phyloP scores from a whole-genome alignment of 352 stramenopile species.

The Phytophthora sansomeana region DNA sequence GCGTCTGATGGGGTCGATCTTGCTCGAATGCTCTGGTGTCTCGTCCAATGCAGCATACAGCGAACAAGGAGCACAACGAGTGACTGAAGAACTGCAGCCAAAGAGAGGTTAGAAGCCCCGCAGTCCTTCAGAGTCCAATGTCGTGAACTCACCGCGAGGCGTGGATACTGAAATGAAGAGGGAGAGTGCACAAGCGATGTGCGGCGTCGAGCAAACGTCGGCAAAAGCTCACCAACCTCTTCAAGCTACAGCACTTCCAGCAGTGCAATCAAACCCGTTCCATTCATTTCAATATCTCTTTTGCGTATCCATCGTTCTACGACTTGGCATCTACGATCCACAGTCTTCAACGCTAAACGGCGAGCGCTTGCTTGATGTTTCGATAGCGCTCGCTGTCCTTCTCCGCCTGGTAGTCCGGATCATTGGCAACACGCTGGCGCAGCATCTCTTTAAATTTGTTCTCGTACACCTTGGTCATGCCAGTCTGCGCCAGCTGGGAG shows the following conservation, averaged over 20 bases:
- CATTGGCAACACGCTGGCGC: constrained; percentile 53
- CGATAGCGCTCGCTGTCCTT: constrained; percentile 55
- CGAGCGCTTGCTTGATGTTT: constrained; percentile 66
- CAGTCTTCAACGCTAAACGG: constrained; percentile 33
- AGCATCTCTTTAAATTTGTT: constrained; percentile 73
- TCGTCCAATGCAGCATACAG: not conserved
- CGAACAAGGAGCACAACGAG: too few relatives aligned
- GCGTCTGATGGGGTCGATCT: not conserved
- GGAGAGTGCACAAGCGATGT: constrained; percentile 1
- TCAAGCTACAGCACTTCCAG: not conserved
- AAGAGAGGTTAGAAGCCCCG: not conserved
- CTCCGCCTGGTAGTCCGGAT: constrained; percentile 61
- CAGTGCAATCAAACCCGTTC: constrained; percentile 3
- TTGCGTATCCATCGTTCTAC: constrained; percentile 1
- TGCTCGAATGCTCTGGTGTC: not conserved
- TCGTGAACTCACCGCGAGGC: not conserved
- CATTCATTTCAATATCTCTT: constrained; percentile 2
- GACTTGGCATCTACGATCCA: not conserved
- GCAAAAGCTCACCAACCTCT: not conserved
- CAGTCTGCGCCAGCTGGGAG: constrained; percentile 57
- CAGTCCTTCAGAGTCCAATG: not conserved
- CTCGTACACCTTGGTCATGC: constrained; percentile 57
- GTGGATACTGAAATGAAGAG: constrained; percentile 11
- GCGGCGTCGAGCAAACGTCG: not conserved
- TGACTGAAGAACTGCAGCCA: too few relatives aligned